phyloP scores from a whole-genome alignment of 1,284 basidiomycete genomes.

The Cystobasidium sp. region DNA sequence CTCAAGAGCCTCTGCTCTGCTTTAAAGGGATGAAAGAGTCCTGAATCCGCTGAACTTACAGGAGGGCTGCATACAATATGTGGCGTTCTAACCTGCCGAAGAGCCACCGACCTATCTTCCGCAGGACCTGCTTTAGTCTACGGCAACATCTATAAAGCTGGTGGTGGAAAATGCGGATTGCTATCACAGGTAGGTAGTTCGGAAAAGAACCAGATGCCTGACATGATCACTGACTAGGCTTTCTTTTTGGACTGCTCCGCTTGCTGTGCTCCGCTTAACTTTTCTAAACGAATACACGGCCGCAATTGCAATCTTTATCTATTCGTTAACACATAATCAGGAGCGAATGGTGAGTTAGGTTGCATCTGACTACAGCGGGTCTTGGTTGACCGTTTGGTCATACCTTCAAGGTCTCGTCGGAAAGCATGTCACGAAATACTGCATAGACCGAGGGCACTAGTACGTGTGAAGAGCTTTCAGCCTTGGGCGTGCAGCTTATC shows the following conservation, averaged over 20 bases:
- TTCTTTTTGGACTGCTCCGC: too few relatives aligned
- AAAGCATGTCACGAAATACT: conserved; percentile 19
- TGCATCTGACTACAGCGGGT: background rate
- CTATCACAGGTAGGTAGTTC: conserved; percentile 10
- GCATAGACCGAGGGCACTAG: conserved; percentile 27
- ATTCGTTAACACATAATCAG: background rate
- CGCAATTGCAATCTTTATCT: too few relatives aligned
- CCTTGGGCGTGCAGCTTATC: background rate
- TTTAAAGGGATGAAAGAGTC: too few relatives aligned
- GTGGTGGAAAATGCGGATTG: background rate
- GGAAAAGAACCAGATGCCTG: background rate
- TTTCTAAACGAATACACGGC: too few relatives aligned
- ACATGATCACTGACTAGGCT: background rate
- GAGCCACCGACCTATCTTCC: too few relatives aligned
- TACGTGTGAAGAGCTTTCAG: background rate
- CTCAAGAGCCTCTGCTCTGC: too few relatives aligned
- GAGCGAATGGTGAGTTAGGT: conserved; percentile 10
- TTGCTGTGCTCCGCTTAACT: too few relatives aligned
- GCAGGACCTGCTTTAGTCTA: too few relatives aligned
- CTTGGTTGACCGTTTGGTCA: background rate
- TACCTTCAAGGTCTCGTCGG: conserved; percentile 15
- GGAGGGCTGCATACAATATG: too few relatives aligned
- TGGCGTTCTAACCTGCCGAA: too few relatives aligned
- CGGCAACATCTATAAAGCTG: too few relatives aligned
- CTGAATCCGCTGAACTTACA: too few relatives aligned